Evolutionary conservation across 1,284 basidiomycete species (phyloP).

Genomic region (Laetiporus sulphureus): DNA sequence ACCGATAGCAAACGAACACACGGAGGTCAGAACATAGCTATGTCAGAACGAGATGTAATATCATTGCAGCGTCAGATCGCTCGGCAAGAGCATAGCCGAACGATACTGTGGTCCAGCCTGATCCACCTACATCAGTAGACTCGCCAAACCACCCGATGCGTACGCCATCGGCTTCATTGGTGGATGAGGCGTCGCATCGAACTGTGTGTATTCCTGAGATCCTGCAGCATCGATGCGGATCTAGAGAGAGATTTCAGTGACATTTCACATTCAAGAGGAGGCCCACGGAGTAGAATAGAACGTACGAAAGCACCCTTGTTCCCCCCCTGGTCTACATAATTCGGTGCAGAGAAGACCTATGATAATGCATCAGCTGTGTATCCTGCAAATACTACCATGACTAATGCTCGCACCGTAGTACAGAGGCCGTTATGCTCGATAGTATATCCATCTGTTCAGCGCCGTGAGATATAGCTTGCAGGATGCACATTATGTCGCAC

Average conservation of each 20-base stretch:
- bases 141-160: constrained; percentile 54
- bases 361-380: constrained; percentile 9
- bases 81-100: no score
- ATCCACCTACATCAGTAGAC: constrained; percentile 56
- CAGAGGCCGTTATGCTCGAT: constrained; percentile 88
- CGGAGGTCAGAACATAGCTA: no score
- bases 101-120: no score
- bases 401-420: constrained; percentile 78
- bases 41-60: no score
- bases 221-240: constrained; percentile 81
- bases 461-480: no score
- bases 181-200: constrained; percentile 84
- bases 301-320: constrained; percentile 80
- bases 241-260: constrained; percentile 29
- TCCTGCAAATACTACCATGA: no score
- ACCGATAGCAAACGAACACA: no score
- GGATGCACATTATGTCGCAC: no score
- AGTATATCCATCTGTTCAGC: constrained; percentile 72
- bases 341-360: constrained; percentile 78
- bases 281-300: constrained; percentile 6
- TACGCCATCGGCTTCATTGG: constrained; percentile 94
- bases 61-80: no score
- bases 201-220: constrained; percentile 72
- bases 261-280: neutral
- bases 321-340: constrained; percentile 78